Evolutionary conservation across 2,329 filamentous ascomycete species (phyloP), one percentile per base, ranked within the genome.

Genomic region (Fusarium robinianum): DNA sequence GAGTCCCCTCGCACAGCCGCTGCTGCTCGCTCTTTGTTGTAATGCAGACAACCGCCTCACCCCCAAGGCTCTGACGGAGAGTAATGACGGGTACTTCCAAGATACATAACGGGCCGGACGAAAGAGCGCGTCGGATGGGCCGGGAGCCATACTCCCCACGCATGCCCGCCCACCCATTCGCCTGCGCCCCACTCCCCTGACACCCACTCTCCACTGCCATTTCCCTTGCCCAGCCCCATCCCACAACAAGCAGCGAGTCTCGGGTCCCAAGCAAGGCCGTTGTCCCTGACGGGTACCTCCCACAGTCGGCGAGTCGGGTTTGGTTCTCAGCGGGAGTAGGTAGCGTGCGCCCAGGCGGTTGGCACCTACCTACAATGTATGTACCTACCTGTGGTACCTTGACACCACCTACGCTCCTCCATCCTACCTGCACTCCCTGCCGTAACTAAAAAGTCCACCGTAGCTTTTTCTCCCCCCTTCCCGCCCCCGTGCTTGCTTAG

Each of bases 401-500:
- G n/a, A n/a, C n/a, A n/a, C n/a, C n/a, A n/a, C n/a, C n/a, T n/a
- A n/a, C n/a, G n/a, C n/a, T n/a, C n/a, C n/a, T n/a, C n/a, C n/a
- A n/a, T n/a, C n/a, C n/a, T n/a, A n/a, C n/a, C n/a, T n/a, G n/a
- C n/a, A n/a, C n/a, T n/a, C n/a, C n/a, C n/a, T n/a, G n/a, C n/a
- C n/a, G n/a, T n/a, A n/a, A n/a, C n/a, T n/a, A n/a, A n/a, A 58
- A 59, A 60, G 56, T 58, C 58, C 58, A 62, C 58, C 54, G 59
- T 60, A 62, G 55, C 57, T 58, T 60, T 61, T 60, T 60, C 54
- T n/a, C n/a, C n/a, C n/a, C 48, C 48, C 49, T 49, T 53, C 50
- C 49, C 51, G 58, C 53, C 55, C 46, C 58, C 42, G 42, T 51
- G 61, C 51, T 53, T 61, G 58, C 59, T 62, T 62, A n/a, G n/a